Percentiles rank a stretch among this genome's conserved stretches.
These are phyloP conservation scores for Podospora fimiseda DNA, from an alignment of 495 filamentous ascomycete species.

Conservation along the genomic window DNA sequence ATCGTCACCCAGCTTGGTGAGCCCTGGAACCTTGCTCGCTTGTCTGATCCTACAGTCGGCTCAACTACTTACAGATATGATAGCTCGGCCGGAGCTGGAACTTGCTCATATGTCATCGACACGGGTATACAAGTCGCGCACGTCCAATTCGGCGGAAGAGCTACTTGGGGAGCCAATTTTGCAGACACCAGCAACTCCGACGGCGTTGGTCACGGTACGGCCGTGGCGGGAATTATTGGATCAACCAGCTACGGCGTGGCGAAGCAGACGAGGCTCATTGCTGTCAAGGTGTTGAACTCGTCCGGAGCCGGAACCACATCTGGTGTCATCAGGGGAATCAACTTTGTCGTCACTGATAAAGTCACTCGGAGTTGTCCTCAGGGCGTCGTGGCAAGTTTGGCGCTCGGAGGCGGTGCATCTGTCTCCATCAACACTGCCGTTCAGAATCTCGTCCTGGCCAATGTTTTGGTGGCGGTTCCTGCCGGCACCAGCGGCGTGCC, in stretches of 20 bases:
- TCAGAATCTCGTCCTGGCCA: conserved; percentile 38
- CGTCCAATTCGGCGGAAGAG: conserved; percentile 36
- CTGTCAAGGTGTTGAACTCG: conserved; percentile 47
- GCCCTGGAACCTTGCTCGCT: conserved; percentile 55
- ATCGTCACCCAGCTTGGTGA: conserved; percentile 44
- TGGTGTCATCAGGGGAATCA: conserved; percentile 44
- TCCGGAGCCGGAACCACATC: conserved; percentile 42
- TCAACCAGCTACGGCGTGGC: conserved; percentile 43
- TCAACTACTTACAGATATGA: conserved; percentile 56
- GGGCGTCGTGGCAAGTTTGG: conserved; percentile 48
- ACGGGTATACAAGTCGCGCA: conserved; percentile 53
- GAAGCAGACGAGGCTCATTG: conserved; percentile 41
- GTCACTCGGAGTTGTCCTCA: conserved; percentile 34
- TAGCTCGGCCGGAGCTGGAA: conserved; percentile 47
- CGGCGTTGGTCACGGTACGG: conserved; percentile 46
- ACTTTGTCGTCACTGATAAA: conserved; percentile 36
- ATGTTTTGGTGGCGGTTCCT: conserved; percentile 52
- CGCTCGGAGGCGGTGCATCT: conserved; percentile 49
- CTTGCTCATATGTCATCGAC: conserved; percentile 56
- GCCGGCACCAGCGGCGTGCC: conserved; percentile 48
- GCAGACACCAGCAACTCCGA: conserved; percentile 40
- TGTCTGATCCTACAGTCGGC: conserved; percentile 47
- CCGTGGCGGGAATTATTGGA: conserved; percentile 47
- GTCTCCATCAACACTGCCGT: conserved; percentile 49
- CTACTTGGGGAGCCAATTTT: conserved; percentile 36